These are phyloP conservation scores for Boletus subluridellus DNA, from an alignment of 1,284 basidiomycete species.

Conservation along the genomic window DNA sequence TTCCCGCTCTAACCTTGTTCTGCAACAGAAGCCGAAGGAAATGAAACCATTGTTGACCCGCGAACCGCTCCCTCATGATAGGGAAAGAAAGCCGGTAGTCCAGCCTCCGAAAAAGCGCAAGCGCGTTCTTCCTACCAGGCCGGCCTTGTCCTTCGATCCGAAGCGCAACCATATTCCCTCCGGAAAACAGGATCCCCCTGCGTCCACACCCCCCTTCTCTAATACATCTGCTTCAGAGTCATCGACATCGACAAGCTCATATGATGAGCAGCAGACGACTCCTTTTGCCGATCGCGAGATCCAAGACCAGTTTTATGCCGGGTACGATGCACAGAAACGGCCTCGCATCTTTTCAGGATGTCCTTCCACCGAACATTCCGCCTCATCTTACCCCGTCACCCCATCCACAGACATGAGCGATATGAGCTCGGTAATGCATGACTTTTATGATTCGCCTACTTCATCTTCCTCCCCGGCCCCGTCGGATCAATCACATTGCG, in stretches of 20 bases:
- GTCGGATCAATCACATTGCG: conserved; percentile 26
- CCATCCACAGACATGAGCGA: conserved; percentile 20
- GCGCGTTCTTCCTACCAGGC: conserved; percentile 16
- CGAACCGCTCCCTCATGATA: conserved; percentile 24
- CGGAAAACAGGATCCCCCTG: conserved; percentile 23
- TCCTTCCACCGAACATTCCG: conserved; percentile 5
- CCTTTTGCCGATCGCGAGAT: conserved; percentile 8
- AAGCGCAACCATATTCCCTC: conserved; percentile 17
- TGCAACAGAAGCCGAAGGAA: conserved; percentile 25
- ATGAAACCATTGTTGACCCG: conserved; percentile 22
- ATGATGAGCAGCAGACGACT: conserved; percentile 12
- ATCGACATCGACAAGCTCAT: conserved; percentile 5
- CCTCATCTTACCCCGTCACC: conserved; percentile 9
- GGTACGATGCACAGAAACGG: conserved; percentile 16
- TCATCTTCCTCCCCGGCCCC: conserved; percentile 25
- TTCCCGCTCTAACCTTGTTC: conserved; percentile 15
- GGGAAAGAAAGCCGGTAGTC: conserved; percentile 21
- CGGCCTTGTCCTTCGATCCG: conserved; percentile 23
- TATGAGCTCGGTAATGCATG: conserved; percentile 8
- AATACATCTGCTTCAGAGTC: conserved; percentile 11
- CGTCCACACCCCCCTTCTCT: conserved; percentile 4
- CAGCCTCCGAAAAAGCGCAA: conserved; percentile 29
- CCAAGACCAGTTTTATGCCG: conserved; percentile 7
- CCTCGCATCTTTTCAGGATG: conserved; percentile 13
- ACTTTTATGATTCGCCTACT: conserved; percentile 24